Percentiles rank a stretch among this genome's conserved stretches.
Evolutionary conservation across 352 stramenopile species (phyloP).

Genomic region (Pythium apleroticum): DNA sequence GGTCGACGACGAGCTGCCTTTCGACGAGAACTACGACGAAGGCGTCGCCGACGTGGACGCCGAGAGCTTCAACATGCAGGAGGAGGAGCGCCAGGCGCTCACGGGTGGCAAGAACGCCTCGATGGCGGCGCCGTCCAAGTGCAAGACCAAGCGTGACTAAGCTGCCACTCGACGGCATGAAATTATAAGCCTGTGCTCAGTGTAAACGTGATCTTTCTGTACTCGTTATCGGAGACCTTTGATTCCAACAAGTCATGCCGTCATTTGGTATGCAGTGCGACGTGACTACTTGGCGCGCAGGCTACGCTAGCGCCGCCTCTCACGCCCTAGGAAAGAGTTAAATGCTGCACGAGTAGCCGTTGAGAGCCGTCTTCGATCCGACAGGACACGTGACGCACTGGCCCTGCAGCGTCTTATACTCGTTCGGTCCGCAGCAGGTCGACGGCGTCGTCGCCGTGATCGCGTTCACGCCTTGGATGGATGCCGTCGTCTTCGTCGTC

Average conservation of each 20-base stretch:
- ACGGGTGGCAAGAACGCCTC: not conserved
- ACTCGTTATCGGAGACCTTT: no score
- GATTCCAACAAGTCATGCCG: no score
- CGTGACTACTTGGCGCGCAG: no score
- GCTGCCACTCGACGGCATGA: no score
- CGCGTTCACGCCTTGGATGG: not conserved
- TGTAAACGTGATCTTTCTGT: no score
- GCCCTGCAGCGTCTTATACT: not conserved
- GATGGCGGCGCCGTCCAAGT: not conserved
- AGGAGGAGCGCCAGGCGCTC: not conserved
- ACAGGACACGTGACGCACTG: constrained; percentile 7
- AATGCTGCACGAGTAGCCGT: constrained; percentile 5
- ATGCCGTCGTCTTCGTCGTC: not conserved
- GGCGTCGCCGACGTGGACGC: not conserved
- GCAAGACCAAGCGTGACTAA: not conserved
- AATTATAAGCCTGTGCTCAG: no score
- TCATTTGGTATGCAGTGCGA: no score
- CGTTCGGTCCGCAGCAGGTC: constrained; percentile 8
- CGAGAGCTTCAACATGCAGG: not conserved
- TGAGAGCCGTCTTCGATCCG: not conserved
- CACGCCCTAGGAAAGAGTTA: not conserved
- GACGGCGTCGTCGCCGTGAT: not conserved
- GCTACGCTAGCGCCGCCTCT: no score
- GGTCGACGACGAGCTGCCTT: not conserved
- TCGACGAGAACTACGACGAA: not conserved